Base-by-base conservation (phyloP, 2,329 filamentous ascomycete species). In the Hymenoscyphus scutula region DNA sequence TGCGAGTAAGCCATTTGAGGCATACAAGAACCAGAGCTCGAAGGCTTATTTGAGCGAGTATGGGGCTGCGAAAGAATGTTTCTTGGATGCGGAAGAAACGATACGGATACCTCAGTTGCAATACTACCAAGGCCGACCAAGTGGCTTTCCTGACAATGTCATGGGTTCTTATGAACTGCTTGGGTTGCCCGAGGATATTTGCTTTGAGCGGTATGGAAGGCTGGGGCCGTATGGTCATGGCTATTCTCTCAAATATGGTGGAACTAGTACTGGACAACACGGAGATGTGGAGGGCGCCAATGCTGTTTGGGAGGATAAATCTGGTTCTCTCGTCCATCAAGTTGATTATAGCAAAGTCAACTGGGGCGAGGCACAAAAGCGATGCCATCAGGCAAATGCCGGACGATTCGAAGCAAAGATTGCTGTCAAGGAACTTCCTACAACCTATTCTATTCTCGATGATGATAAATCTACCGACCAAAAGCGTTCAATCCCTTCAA, bases 171-270 rank as follows among this genome's bases (percentile, higher is more conserved):
- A 97, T 71, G 86, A 92, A 10, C 76, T 94, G 48, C 77, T 98
- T 13, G 89, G 87, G 0, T 79, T 98, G 38, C 85, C 89, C 19
- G 86, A 96, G 68, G 89, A 96, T 71, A 85, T 97, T 55, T 99
- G 95, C 77, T 97, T 97, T 73, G 95, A 99, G 69, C 84, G 95
- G 1, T 96, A 91, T 73, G 94, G 94, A 2, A 85, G 92, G 66
- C 85, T 95, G 32, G 93, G 91, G 0, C 90, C 94, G 0, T 99
- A 99, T 70, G 94, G 94, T 0, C 85, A 92, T 65, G 94, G 94
- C 8, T 98, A 98, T 75, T 91, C 89, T 34, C 80, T 83, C 37
- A 86, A 87, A 62, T 86, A 83, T 67, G 94, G 94, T 13, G 94
- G 94, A 1, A 86, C 89, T 29, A 92, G 94, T 4, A 87, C 90